Conservation (phyloP, 148 eudicot genomes). For the Rhododendron ovatum region DNA sequence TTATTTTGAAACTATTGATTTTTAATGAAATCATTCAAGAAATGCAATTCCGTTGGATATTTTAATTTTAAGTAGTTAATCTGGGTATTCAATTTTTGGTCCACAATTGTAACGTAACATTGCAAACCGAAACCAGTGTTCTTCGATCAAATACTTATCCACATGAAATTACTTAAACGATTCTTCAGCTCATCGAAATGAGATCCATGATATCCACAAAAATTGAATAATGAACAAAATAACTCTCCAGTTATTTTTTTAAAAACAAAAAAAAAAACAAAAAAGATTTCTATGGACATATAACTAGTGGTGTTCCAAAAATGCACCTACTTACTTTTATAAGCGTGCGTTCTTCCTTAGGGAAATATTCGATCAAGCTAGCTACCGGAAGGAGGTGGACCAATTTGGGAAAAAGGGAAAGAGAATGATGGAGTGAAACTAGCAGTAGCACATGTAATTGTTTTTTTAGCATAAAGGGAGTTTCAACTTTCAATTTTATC, state of each 20-base stretch:
- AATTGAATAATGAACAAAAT: not conserved
- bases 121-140: not conserved
- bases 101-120: not conserved
- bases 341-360: not conserved
- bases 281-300: not conserved
- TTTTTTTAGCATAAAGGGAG: not conserved
- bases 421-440: not conserved
- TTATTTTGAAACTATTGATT: not conserved
- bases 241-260: too few species aligned
- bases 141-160: not conserved
- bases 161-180: not conserved
- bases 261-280: not conserved
- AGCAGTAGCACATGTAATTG: not conserved
- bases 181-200: not conserved
- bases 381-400: not conserved
- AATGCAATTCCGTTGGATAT: not conserved
- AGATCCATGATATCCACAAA: not conserved
- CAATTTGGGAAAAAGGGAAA: not conserved
- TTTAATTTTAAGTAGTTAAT: not conserved
- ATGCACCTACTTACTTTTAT: not conserved
- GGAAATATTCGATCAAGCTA: not conserved
- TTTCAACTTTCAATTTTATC: not conserved
- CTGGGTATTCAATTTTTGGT: not conserved
- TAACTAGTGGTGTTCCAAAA: not conserved
- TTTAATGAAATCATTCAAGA: not conserved